phyloP scores from a whole-genome alignment of 768 basidiomycete genomes.

The Pisolithus tinctorius region DNA sequence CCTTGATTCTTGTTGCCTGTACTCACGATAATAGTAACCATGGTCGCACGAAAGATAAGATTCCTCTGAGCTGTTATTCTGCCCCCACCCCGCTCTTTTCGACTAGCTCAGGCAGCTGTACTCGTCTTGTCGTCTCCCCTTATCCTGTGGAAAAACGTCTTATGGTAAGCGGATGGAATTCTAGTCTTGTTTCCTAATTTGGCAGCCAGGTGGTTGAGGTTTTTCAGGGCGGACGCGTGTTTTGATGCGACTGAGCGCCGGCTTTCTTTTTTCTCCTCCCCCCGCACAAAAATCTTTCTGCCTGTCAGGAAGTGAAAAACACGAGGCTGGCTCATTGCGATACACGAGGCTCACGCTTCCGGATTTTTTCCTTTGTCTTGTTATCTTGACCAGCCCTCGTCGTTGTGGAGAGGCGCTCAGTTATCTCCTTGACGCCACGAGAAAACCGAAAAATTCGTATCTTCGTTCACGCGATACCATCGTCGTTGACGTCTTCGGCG shows the following conservation, averaged over 20 bases:
- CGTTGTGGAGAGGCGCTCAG: conserved; percentile 3
- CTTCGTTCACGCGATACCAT: conserved; percentile 29
- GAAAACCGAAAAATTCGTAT: conserved; percentile 18
- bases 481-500: conserved; percentile 21
- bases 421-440: not conserved
- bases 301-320: conserved; percentile 36
- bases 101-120: conserved; percentile 11
- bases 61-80: not conserved
- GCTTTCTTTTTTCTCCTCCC: conserved; percentile 18
- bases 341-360: conserved; percentile 42
- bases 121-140: conserved; percentile 4
- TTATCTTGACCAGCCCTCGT: conserved; percentile 18
- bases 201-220: conserved; percentile 22
- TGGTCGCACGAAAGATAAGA: not conserved
- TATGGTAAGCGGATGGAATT: conserved; percentile 21
- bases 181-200: conserved; percentile 22
- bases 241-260: conserved; percentile 9
- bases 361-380: conserved; percentile 4
- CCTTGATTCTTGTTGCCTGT: conserved; percentile 5
- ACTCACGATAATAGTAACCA: conserved; percentile 5
- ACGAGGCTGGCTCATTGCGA: conserved; percentile 39
- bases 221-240: conserved; percentile 30
- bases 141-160: not conserved
- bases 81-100: not conserved
- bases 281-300: conserved; percentile 12